phyloP scores from a whole-genome alignment of 176 grass and related monocot genomes.

The Oryza nivara region DNA sequence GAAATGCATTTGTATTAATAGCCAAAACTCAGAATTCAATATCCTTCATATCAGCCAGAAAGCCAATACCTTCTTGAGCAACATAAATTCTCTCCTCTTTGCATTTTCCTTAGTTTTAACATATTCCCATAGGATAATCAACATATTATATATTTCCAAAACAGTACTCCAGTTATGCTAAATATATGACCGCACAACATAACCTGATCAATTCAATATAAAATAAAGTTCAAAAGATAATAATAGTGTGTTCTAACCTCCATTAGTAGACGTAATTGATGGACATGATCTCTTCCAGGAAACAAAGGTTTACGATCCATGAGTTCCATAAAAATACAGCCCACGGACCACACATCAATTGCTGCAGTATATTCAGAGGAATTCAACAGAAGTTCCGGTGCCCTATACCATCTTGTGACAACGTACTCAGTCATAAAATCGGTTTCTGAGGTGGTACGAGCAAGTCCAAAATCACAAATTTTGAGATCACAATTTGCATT shows the following conservation, averaged over 20 bases:
- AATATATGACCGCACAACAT: slow-evolving; percentile 13
- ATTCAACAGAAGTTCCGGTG: slow-evolving; percentile 92
- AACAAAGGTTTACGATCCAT: slow-evolving; percentile 98
- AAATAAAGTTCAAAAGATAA: slow-evolving; percentile 28
- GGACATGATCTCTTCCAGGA: slow-evolving; percentile 96
- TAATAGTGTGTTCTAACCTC: slow-evolving; percentile 54
- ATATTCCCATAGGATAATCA: slow-evolving; percentile 10
- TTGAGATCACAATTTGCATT: slow-evolving; percentile 99
- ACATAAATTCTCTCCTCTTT: neutral
- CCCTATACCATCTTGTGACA: slow-evolving; percentile 99
- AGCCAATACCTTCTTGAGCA: neutral
- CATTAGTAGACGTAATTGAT: slow-evolving; percentile 93
- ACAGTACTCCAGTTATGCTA: neutral
- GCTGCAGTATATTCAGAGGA: slow-evolving; percentile 96
- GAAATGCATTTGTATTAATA: slow-evolving; percentile 16
- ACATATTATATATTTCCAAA: neutral
- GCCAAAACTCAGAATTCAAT: neutral
- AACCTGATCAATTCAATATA: slow-evolving; percentile 13
- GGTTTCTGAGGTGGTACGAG: slow-evolving; percentile 96
- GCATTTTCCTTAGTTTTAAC: neutral
- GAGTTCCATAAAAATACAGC: slow-evolving; percentile 99
- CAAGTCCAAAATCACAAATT: slow-evolving; percentile 99
- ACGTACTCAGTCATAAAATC: slow-evolving; percentile 99
- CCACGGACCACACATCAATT: slow-evolving; percentile 99
- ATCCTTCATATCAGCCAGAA: neutral